Percentiles rank a stretch among this genome's conserved stretches.
phyloP scores from a whole-genome alignment of 805 yeast species.

The Teunomyces aglyptinius region DNA sequence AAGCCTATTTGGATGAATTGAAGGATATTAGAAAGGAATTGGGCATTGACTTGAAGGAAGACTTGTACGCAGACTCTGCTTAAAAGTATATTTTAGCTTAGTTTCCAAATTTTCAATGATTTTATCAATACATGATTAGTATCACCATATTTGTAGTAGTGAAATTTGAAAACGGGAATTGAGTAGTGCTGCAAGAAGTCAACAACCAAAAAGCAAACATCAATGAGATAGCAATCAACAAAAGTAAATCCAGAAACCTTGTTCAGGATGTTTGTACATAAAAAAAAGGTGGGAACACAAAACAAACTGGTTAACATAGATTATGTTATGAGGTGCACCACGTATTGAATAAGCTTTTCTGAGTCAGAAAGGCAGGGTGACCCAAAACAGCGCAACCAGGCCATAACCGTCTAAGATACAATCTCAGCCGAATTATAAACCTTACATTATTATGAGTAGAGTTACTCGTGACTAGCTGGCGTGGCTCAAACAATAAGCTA shows the following conservation, averaged over 20 bases:
- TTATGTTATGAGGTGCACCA: no score
- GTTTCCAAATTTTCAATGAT: neutral
- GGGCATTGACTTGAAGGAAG: conserved; percentile 92
- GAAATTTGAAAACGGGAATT: no score
- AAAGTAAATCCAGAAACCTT: neutral
- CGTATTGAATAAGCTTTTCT: neutral
- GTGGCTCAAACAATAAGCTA: no score
- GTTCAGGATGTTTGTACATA: no score
- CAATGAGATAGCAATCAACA: neutral
- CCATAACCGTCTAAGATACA: no score
- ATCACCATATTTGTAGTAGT: neutral
- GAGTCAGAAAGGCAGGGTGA: neutral
- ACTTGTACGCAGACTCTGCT: conserved; percentile 51
- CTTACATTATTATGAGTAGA: no score
- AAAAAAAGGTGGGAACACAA: no score
- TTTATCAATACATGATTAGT: neutral
- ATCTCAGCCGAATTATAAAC: no score
- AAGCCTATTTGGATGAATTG: conserved; percentile 93
- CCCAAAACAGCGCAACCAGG: neutral
- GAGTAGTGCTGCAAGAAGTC: neutral
- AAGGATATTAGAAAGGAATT: conserved; percentile 88
- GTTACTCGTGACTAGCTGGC: no score
- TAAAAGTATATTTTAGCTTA: conserved; percentile 10
- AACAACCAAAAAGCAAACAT: neutral
- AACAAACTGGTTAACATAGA: no score